Evolutionary conservation across 2,329 filamentous ascomycete species (phyloP).

Genomic region (Westerdykella aurantiaca): DNA sequence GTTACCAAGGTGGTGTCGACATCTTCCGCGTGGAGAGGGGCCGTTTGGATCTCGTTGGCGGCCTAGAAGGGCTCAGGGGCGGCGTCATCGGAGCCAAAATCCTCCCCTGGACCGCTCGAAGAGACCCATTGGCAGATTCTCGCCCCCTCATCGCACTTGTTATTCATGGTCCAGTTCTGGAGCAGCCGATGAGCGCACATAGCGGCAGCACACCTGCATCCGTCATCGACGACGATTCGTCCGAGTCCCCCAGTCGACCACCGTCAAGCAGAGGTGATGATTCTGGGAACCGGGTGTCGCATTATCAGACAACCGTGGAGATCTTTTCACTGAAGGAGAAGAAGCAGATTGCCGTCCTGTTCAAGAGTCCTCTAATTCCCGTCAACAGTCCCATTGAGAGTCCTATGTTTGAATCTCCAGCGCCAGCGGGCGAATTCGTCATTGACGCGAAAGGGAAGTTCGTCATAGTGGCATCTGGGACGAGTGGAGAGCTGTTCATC

Average conservation of each 20-base stretch:
- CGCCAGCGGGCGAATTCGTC: slow-evolving; percentile 65
- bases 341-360: slow-evolving; percentile 64
- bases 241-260: slow-evolving; percentile 34
- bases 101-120: slow-evolving; percentile 59
- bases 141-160: slow-evolving; percentile 74
- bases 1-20: slow-evolving; percentile 74
- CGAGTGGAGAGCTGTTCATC: slow-evolving; percentile 82
- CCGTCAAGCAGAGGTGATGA: slow-evolving; percentile 25
- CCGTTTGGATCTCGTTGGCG: slow-evolving; percentile 63
- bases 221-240: slow-evolving; percentile 32
- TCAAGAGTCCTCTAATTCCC: slow-evolving; percentile 60
- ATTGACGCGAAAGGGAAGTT: slow-evolving; percentile 68
- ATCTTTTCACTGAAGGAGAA: slow-evolving; percentile 79
- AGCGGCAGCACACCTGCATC: slow-evolving; percentile 34
- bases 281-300: slow-evolving; percentile 42
- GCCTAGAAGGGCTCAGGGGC: slow-evolving; percentile 71
- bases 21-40: slow-evolving; percentile 68
- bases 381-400: slow-evolving; percentile 54
- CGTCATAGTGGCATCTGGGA: slow-evolving; percentile 69
- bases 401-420: slow-evolving; percentile 61
- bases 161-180: slow-evolving; percentile 68
- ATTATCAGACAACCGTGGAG: slow-evolving; percentile 83
- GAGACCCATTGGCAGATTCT: slow-evolving; percentile 49
- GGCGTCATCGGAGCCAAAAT: slow-evolving; percentile 78
- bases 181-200: slow-evolving; percentile 37